Evolutionary conservation across 2,329 filamentous ascomycete species (phyloP).

Genomic region (Dryadomyces sulphureus): DNA sequence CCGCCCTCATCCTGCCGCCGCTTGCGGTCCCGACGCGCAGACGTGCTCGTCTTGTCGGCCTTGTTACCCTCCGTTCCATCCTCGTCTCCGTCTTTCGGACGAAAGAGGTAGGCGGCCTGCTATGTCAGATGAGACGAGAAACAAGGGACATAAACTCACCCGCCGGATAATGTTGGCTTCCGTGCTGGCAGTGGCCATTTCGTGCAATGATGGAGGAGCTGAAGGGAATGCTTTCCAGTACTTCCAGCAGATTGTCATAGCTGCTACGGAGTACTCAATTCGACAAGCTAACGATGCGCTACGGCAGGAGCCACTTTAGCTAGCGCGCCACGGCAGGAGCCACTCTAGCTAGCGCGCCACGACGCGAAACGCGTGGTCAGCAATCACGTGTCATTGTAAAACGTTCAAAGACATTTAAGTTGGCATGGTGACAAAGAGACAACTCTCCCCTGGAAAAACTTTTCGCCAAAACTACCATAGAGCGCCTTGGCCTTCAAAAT

Average conservation of each 20-base stretch:
- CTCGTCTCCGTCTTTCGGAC: background rate
- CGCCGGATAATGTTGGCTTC: slow-evolving; percentile 2
- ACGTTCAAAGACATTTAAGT: too few relatives aligned
- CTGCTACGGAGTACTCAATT: too few relatives aligned
- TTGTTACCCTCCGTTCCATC: background rate
- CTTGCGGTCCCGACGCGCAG: background rate
- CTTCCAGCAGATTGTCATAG: too few relatives aligned
- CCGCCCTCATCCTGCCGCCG: background rate
- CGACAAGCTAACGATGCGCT: too few relatives aligned
- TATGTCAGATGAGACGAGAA: background rate
- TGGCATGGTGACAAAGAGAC: too few relatives aligned
- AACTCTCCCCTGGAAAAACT: too few relatives aligned
- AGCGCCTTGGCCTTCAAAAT: too few relatives aligned
- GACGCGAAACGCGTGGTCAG: background rate
- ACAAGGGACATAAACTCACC: background rate
- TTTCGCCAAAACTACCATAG: too few relatives aligned
- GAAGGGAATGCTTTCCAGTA: too few relatives aligned
- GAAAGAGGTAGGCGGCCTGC: background rate
- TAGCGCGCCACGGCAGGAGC: too few relatives aligned
- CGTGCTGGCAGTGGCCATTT: too few relatives aligned
- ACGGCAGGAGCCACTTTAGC: background rate
- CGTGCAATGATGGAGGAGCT: too few relatives aligned
- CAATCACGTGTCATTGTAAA: background rate
- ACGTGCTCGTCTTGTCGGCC: background rate
- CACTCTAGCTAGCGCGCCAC: background rate